Base-by-base conservation (phyloP, 805 yeast species). In the Phaffomyces opuntiae region DNA sequence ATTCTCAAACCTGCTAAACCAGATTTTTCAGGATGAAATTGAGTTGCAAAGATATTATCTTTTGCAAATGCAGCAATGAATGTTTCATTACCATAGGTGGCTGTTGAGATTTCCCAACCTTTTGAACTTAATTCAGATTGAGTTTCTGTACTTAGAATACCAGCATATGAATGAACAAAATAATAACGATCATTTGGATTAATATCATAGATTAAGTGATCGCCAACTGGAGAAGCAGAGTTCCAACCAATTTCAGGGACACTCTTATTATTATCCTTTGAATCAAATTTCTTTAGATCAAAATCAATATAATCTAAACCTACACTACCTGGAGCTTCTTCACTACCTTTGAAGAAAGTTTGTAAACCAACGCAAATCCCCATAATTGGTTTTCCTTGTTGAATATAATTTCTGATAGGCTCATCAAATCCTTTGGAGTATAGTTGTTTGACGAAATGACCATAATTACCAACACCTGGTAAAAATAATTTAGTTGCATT, bases 171-270 rank as follows among this genome's bases (percentile, higher is more conserved):
- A 66, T 93, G 98, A 56, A 93, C 99, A 68, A 88, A 93, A 66
- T 93, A 93, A 66, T 87, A 93, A 61, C 87, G 84, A 53, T 77
- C 75, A 39, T 66, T 67, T 26, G 83, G 81, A 51, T 79, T 77
- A 43, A 93, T 66, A 2, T 86, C 84, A 61, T 70, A 91, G 25
- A 86, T 67, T 9, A 66, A 48, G 9, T 56, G 50, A 27, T 52
- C 57, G 40, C 58, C 61, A 9, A 59, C 51, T 1, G 59, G 46
- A 17, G 66, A 47, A 3, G 63, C 55, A 40, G 77, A 73, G 61
- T 89, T 91, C 99, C 99, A 93, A 17, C 99, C 99, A 52, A 93
- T 91, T 54, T 87, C 90, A 1, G 99, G 99, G 8, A 93, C 99
- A 12, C 96, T 76, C 63, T 93, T 93, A 24, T 65, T 66, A 9